Base-by-base conservation (phyloP, 331 rosid genomes). In the Cydonia oblonga region DNA sequence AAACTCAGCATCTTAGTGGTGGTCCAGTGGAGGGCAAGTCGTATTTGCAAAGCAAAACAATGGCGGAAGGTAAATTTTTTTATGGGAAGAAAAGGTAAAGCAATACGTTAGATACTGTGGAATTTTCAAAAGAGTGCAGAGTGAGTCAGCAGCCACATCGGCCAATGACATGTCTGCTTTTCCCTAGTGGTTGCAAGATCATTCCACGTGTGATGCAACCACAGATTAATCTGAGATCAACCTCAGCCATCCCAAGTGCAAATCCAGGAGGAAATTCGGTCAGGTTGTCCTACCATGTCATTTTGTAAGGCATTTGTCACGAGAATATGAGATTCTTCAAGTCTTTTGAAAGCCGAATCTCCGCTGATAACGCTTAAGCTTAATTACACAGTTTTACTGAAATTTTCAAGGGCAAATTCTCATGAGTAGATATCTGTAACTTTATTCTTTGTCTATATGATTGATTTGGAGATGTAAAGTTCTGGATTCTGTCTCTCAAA, bases 1-100 rank as follows among this genome's bases (percentile, higher is more conserved):
- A 83, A 64, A 88, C 92, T 92, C 96, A 79, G 87, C 92, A 87
- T 81, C 90, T 67, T 57, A 84, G 80, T 68, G 69, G 63, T 74
- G 35, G 68, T n/a, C n/a, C n/a, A n/a, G n/a, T n/a, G n/a, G n/a
- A 86, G 89, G 69, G 79, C 82, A 12, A 75, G 68, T 84, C 86
- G 15, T 38, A 38, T 38, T 38, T 38, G 42, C 42, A 79, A 77
- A 69, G 80, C 66, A 57, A 22, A 81, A 76, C 75, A 67, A 53
- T 44, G 77, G 51, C 59, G 69, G 72, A 69, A 81, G 75, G 19
- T 16, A n/a, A n/a, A n/a, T 52, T 26, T 71, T 42, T 14, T 69
- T 24, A 16, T 16, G 7, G n/a, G 13, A 24, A 49, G 54, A 69
- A 58, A 83, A 61, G 72, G 19, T 25, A n/a, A 76, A 65, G 66